phyloP scores from a whole-genome alignment of 2,329 filamentous ascomycete species.

The Dryadomyces quercus-mongolicae region DNA sequence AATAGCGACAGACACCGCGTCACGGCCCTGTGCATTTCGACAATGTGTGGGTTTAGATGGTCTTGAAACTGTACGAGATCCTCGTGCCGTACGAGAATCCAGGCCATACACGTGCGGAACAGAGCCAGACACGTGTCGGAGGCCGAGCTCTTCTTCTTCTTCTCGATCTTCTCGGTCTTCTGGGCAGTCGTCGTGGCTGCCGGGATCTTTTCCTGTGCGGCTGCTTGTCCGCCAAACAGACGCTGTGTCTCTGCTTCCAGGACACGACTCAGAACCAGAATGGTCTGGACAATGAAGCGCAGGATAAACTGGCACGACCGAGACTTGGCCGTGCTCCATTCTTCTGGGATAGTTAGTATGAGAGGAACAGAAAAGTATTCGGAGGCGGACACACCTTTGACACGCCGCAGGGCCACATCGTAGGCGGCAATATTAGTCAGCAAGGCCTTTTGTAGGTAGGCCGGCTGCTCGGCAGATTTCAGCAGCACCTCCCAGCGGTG shows the following conservation, averaged over 20 bases:
- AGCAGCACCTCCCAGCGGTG: constrained; percentile 63
- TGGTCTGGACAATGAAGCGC: constrained; percentile 66
- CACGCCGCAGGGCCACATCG: constrained; percentile 47
- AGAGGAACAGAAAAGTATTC: constrained; percentile 1
- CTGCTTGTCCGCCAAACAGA: constrained; percentile 3
- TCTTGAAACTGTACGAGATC: constrained; percentile 34
- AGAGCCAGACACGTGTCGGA: constrained; percentile 35
- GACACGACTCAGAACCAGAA: constrained; percentile 58
- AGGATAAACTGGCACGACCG: constrained; percentile 54
- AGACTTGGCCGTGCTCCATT: constrained; percentile 31
- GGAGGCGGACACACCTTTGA: constrained; percentile 33
- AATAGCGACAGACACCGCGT: constrained; percentile 35
- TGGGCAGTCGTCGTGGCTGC: neutral
- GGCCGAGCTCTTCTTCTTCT: constrained; percentile 11
- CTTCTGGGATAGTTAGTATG: constrained; percentile 22
- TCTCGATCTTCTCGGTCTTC: constrained; percentile 9
- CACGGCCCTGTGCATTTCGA: constrained; percentile 33
- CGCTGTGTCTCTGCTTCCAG: constrained; percentile 26
- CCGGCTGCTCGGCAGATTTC: constrained; percentile 53
- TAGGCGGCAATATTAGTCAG: constrained; percentile 81
- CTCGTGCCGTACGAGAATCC: constrained; percentile 34
- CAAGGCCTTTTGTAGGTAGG: constrained; percentile 63
- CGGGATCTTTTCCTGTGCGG: neutral
- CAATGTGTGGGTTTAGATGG: constrained; percentile 31
- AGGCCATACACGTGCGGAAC: constrained; percentile 40